Percentiles rank a stretch among this genome's conserved stretches.
phyloP scores from a whole-genome alignment of 2,329 filamentous ascomycete species.

The Colletotrichum sp. region DNA sequence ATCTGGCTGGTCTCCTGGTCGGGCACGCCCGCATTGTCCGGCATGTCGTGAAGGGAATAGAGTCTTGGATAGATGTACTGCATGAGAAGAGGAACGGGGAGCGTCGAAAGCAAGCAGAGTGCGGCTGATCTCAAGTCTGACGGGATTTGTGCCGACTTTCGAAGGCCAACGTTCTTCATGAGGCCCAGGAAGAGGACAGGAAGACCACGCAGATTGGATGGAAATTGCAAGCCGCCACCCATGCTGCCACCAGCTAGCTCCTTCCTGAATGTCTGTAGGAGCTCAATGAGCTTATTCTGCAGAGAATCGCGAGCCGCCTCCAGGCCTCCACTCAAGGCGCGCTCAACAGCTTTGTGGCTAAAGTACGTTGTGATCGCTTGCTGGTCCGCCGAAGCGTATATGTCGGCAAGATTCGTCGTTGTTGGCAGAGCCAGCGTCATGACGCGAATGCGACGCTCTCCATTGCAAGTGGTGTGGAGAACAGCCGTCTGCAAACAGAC shows the following conservation, averaged over 20 bases:
- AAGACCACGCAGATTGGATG: constrained; percentile 86
- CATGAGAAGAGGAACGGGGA: constrained; percentile 87
- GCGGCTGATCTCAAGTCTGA: constrained; percentile 93
- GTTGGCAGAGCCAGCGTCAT: constrained; percentile 93
- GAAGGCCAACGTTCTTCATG: constrained; percentile 94
- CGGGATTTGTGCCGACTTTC: constrained; percentile 92
- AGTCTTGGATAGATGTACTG: constrained; percentile 89
- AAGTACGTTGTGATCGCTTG: constrained; percentile 93
- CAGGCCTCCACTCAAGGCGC: constrained; percentile 82
- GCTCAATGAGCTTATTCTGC: constrained; percentile 89
- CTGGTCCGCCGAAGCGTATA: constrained; percentile 95
- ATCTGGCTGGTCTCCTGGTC: constrained; percentile 89
- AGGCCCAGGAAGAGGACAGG: constrained; percentile 91
- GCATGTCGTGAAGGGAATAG: constrained; percentile 95
- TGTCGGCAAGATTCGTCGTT: constrained; percentile 85
- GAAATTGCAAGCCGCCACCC: constrained; percentile 93
- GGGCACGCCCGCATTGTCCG: constrained; percentile 86
- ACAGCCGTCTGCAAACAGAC: constrained; percentile 95
- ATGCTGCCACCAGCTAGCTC: constrained; percentile 95
- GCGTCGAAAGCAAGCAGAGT: constrained; percentile 90
- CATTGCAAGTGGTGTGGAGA: constrained; percentile 96
- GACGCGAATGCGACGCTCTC: constrained; percentile 92
- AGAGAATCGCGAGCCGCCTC: constrained; percentile 91
- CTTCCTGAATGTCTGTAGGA: constrained; percentile 95
- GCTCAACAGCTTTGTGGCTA: constrained; percentile 96